These are phyloP conservation scores for Xylaria arbuscula DNA, from an alignment of 2,329 filamentous ascomycete genomes.

Conservation along the genomic window DNA sequence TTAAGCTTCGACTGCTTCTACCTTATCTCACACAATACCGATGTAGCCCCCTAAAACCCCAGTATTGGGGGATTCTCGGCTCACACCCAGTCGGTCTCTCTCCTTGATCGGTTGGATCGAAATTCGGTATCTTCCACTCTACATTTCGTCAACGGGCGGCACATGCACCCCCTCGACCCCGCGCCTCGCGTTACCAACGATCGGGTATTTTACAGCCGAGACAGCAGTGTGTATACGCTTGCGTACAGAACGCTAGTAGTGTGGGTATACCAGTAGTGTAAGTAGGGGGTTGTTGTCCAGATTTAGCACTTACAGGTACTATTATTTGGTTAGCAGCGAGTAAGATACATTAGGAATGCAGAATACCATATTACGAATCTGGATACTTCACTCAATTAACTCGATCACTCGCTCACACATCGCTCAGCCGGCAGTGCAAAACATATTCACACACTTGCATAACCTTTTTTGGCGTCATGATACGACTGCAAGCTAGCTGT, in stretches of 20 bases:
- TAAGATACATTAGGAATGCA: neutral
- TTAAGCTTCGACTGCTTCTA: slow-evolving; percentile 21
- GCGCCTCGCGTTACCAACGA: slow-evolving; percentile 32
- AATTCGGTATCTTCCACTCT: slow-evolving; percentile 23
- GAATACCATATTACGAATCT: neutral
- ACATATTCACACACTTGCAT: slow-evolving; percentile 29
- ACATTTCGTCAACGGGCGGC: slow-evolving; percentile 30
- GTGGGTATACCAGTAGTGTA: no score
- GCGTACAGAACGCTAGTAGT: no score
- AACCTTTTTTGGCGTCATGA: slow-evolving; percentile 9
- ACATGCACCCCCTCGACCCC: slow-evolving; percentile 29
- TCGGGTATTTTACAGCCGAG: slow-evolving; percentile 2
- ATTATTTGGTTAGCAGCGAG: no score
- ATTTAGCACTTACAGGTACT: no score
- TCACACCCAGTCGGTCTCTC: slow-evolving; percentile 29
- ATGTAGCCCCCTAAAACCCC: slow-evolving; percentile 14
- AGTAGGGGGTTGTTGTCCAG: no score
- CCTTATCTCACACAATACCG: neutral
- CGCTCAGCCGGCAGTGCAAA: slow-evolving; percentile 34
- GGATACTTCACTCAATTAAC: neutral
- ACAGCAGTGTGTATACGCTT: neutral
- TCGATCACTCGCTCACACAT: slow-evolving; percentile 2
- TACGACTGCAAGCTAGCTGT: slow-evolving; percentile 24
- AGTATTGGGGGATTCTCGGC: slow-evolving; percentile 15
- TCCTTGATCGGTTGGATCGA: slow-evolving; percentile 24